Percentiles rank a stretch among this genome's conserved stretches.
Evolutionary conservation across 352 stramenopile genomes (phyloP).

Genomic region (Phytophthora agathidicida): DNA sequence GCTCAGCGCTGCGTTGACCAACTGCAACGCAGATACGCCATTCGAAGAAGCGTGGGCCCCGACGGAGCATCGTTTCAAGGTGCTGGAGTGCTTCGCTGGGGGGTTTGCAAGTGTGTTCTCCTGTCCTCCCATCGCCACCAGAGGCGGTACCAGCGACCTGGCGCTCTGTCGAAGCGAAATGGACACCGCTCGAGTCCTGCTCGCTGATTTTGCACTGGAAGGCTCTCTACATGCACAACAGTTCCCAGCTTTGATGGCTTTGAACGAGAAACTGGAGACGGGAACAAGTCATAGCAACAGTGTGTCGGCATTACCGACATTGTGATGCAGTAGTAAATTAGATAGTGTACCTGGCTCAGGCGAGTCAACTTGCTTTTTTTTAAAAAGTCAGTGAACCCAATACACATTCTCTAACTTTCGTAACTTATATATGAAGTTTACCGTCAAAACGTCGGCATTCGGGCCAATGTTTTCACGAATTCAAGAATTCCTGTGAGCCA

Average conservation of each 20-base stretch:
- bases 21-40: constrained; percentile 27
- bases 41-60: constrained; percentile 55
- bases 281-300: not conserved
- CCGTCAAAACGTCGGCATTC: no score
- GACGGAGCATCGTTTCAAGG: constrained; percentile 43
- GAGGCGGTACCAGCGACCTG: constrained; percentile 21
- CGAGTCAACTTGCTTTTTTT: no score
- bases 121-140: constrained; percentile 8
- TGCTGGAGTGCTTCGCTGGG: constrained; percentile 62
- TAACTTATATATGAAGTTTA: no score
- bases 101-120: constrained; percentile 59
- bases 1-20: constrained; percentile 23
- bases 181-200: constrained; percentile 29
- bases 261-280: constrained; percentile 26
- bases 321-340: not conserved
- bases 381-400: constrained; percentile 11
- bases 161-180: constrained; percentile 28
- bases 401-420: no score
- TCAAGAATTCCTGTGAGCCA: no score
- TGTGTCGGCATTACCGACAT: no score
- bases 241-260: constrained; percentile 34
- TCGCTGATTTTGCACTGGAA: constrained; percentile 45
- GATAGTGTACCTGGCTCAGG: no score
- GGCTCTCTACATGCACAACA: constrained; percentile 55
- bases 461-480: no score